Base-by-base conservation (phyloP, 2,329 filamentous ascomycete genomes). In the Fusarium drepaniforme region DNA sequence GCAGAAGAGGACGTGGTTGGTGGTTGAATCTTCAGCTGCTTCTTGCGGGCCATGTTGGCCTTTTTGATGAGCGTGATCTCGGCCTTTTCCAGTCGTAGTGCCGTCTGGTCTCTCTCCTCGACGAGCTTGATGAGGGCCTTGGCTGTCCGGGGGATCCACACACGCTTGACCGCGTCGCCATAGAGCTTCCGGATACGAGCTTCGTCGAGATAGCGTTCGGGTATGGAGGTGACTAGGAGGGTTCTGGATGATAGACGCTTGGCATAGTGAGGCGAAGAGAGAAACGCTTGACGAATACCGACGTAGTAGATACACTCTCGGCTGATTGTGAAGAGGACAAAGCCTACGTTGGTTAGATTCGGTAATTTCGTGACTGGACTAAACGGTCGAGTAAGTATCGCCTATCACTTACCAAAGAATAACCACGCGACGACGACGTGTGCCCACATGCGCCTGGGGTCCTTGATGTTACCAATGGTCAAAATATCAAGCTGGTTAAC, bases 241-340 rank as follows among this genome's bases (percentile, higher is more conserved):
- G 96, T 98, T 64, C 95, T 92, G 3, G 96, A 96, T 3, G 96
- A 98, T 56, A 98, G 91, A 67, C 96, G 93, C 79, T 92, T 93
- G 64, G 95, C 90, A 81, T 97, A 97, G 58, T 94, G 87, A 13
- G 95, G 95, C 13, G 95, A 96, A 66, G 97, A 90, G 46, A 97
- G 90, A 84, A 97, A 98, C 0, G 96, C 96, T 84, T 98, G 96
- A 73, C 96, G 93, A 62, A 98, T 85, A 80, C 97, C 97, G 86
- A 98, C 93, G 84, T 94, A 97, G 88, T 93, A 98, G 77, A 98
- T 93, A 81, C 91, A 92, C 83, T 98, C 96, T 68, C 96, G 90
- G 66, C 95, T 93, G 73, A 98, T 91, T 80, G 94, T 92, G 84
- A 94, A 97, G 82, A 98, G 93, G 75, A 98, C 88, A 81, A 98